Evolutionary conservation across 768 basidiomycete genomes (phyloP).

Genomic region (Floccularia luteovirens): DNA sequence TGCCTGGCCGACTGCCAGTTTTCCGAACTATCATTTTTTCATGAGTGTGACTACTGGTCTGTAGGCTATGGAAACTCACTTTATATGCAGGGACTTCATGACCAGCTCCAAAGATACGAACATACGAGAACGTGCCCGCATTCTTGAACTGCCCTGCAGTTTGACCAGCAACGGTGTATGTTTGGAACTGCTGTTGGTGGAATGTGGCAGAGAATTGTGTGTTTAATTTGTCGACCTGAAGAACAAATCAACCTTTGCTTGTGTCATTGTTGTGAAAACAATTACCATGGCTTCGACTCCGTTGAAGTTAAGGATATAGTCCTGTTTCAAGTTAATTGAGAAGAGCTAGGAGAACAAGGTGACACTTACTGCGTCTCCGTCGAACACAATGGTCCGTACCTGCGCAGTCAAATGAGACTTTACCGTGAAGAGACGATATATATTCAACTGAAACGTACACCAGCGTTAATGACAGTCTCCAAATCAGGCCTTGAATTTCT

Average conservation of each 20-base stretch:
- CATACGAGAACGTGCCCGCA: constrained; percentile 44
- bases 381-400: constrained; percentile 41
- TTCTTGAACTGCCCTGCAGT: constrained; percentile 45
- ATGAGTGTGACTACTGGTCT: neutral
- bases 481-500: constrained; percentile 36
- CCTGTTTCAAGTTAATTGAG: constrained; percentile 16
- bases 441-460: constrained; percentile 19
- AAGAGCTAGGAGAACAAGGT: neutral
- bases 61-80: constrained; percentile 12
- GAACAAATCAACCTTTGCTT: no score
- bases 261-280: neutral
- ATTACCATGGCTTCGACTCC: constrained; percentile 53
- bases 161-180: constrained; percentile 39
- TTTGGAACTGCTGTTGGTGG: constrained; percentile 30
- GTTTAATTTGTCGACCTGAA: constrained; percentile 36
- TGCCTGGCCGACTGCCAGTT: constrained; percentile 27
- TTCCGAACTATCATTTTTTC: constrained; percentile 18
- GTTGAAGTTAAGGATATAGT: constrained; percentile 47
- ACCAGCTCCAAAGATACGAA: constrained; percentile 39
- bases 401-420: constrained; percentile 8
- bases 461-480: constrained; percentile 51
- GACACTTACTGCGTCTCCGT: constrained; percentile 45
- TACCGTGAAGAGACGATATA: neutral
- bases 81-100: constrained; percentile 37
- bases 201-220: constrained; percentile 35